Evolutionary conservation across 1,284 basidiomycete genomes (phyloP).

Genomic region (Ustilago nuda): DNA sequence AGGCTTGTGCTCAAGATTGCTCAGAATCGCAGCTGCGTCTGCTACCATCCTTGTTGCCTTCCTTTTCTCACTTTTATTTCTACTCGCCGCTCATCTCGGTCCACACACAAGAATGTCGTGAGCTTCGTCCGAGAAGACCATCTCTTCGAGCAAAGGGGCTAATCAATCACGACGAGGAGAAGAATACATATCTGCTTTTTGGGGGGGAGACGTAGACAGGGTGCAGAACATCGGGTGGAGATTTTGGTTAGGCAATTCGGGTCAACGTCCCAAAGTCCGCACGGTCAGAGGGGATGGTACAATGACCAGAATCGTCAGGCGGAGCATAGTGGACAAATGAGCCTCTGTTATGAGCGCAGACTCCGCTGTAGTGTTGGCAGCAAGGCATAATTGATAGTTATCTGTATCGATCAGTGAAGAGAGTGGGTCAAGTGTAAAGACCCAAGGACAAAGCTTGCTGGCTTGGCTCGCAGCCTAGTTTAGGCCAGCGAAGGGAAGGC

Average conservation of each 20-base stretch:
- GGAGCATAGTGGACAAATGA: conserved; percentile 10
- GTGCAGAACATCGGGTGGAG: conserved; percentile 22
- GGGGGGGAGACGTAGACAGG: conserved; percentile 23
- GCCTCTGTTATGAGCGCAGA: conserved; percentile 10
- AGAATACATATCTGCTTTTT: conserved; percentile 48
- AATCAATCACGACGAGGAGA: conserved; percentile 36
- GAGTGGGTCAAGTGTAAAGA: conserved; percentile 13
- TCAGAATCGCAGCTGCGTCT: background rate
- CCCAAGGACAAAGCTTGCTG: conserved; percentile 18
- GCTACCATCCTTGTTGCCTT: background rate
- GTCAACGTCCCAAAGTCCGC: conserved; percentile 14
- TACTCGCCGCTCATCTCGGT: background rate
- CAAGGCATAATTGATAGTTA: conserved; percentile 8
- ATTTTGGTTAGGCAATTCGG: conserved; percentile 9
- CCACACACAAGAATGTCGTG: background rate
- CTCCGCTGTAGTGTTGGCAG: conserved; percentile 10
- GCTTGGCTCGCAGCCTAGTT: conserved; percentile 24
- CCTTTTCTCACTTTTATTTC: background rate
- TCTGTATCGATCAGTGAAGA: conserved; percentile 6
- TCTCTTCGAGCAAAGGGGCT: conserved; percentile 39
- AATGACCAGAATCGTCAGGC: conserved; percentile 9
- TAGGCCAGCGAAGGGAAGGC: conserved; percentile 68
- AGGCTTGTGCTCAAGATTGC: too few species aligned
- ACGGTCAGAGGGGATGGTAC: conserved; percentile 6
- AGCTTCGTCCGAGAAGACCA: conserved; percentile 27